Evolutionary conservation across 176 grass and related monocot genomes (phyloP).

Genomic region (Secale cereale): DNA sequence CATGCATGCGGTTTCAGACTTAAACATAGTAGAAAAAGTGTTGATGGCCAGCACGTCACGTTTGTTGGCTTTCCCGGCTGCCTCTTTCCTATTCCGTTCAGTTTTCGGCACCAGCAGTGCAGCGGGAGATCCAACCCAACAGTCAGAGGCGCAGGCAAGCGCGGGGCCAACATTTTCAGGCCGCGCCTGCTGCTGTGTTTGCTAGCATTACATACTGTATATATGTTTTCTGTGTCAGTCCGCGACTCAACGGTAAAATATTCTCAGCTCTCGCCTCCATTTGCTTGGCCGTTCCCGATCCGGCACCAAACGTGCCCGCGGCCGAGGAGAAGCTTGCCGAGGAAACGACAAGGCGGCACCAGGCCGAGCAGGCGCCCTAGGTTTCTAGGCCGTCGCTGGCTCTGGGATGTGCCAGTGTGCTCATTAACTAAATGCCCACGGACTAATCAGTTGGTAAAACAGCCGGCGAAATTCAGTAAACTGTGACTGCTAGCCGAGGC

Average conservation of each 20-base stretch:
- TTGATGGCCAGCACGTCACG: no score
- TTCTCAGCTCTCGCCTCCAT: background rate
- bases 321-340: background rate
- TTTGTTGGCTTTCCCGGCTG: no score
- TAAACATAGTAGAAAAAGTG: no score
- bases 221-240: background rate
- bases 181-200: background rate
- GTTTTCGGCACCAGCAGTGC: background rate
- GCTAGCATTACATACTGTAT: background rate
- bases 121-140: background rate
- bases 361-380: background rate
- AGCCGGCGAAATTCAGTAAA: background rate
- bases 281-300: background rate
- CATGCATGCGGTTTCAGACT: background rate
- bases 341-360: conserved; percentile 1
- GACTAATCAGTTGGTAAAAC: background rate
- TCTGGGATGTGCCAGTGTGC: background rate
- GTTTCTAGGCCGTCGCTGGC: background rate
- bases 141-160: background rate
- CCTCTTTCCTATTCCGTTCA: background rate
- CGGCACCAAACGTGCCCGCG: background rate
- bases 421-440: background rate
- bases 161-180: background rate
- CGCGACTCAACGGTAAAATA: conserved; percentile 28
- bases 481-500: background rate